Conservation (phyloP, 306 rosid species). For the Cucurbita maxima region DNA sequence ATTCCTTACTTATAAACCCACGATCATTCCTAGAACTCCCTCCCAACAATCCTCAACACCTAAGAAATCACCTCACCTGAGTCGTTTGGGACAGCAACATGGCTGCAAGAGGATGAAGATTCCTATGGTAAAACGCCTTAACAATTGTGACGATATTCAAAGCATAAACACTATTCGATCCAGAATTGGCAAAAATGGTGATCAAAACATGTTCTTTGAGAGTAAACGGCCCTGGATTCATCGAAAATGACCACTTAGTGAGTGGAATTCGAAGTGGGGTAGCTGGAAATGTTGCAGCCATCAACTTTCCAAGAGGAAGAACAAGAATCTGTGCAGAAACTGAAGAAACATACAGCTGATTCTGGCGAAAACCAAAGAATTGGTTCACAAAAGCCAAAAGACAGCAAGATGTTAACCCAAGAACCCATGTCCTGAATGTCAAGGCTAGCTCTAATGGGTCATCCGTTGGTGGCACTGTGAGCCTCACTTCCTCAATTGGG, state of each 20-base stretch:
- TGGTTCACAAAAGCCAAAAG: slow-evolving; percentile 64
- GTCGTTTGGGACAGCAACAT: slow-evolving; percentile 53
- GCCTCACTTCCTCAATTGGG: slow-evolving; percentile 80
- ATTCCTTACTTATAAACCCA: no score
- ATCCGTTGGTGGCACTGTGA: slow-evolving; percentile 53
- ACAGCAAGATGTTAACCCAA: slow-evolving; percentile 45
- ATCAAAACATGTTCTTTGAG: slow-evolving; percentile 75
- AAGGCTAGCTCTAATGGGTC: slow-evolving; percentile 50
- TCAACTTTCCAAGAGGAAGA: slow-evolving; percentile 64
- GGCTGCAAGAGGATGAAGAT: slow-evolving; percentile 46
- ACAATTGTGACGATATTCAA: slow-evolving; percentile 60
- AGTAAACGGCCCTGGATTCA: slow-evolving; percentile 77
- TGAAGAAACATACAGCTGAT: slow-evolving; percentile 32
- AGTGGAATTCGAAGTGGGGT: slow-evolving; percentile 19
- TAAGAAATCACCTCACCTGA: slow-evolving; percentile 24
- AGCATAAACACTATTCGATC: slow-evolving; percentile 57
- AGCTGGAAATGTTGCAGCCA: slow-evolving; percentile 64
- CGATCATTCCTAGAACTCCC: no score
- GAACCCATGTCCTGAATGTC: slow-evolving; percentile 78
- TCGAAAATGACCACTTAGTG: slow-evolving; percentile 37
- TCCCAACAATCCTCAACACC: no score
- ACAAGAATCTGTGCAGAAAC: slow-evolving; percentile 61
- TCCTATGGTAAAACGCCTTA: slow-evolving; percentile 62
- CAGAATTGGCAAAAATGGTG: slow-evolving; percentile 65
- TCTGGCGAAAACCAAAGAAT: slow-evolving; percentile 53